Conservation (phyloP, 2,329 filamentous ascomycete genomes). For the Neofusicoccum sp. region DNA sequence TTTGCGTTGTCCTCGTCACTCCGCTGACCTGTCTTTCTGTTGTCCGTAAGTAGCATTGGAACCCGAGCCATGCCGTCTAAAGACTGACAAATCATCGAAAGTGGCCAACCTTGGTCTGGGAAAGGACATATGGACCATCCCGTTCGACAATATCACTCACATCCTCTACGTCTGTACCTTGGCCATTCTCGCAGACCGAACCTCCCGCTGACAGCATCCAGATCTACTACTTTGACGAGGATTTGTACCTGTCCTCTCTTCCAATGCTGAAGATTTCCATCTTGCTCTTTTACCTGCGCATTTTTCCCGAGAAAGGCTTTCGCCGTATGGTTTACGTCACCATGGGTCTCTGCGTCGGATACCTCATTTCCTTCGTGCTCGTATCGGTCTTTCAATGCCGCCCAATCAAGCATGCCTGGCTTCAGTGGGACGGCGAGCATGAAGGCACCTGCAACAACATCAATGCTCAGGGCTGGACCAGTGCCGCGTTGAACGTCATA, state of each 20-base stretch:
- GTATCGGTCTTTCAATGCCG: constrained; percentile 24
- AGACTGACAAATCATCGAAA: background rate
- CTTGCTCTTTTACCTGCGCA: constrained; percentile 34
- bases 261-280: constrained; percentile 36
- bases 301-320: constrained; percentile 32
- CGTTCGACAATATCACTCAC: constrained; percentile 41
- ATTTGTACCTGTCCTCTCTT: constrained; percentile 36
- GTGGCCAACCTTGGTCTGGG: constrained; percentile 45
- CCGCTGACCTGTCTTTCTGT: constrained; percentile 26
- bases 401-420: constrained; percentile 24
- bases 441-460: constrained; percentile 34
- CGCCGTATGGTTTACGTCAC: constrained; percentile 25
- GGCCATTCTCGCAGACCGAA: background rate
- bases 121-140: constrained; percentile 52
- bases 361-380: constrained; percentile 24
- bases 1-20: constrained; percentile 36
- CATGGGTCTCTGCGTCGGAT: constrained; percentile 28
- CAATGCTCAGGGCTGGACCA: constrained; percentile 32
- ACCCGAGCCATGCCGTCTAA: constrained; percentile 1
- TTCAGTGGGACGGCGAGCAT: constrained; percentile 27
- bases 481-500: constrained; percentile 32
- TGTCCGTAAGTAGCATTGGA: constrained; percentile 2
- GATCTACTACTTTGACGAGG: constrained; percentile 28
- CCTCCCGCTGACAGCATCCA: background rate
- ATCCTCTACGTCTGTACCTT: constrained; percentile 36